A percentile compares a stretch with the other conserved stretches of the same genome.
Conservation (phyloP, 192 early-diverging fungal genomes). For the Cladochytrium replicatum region DNA sequence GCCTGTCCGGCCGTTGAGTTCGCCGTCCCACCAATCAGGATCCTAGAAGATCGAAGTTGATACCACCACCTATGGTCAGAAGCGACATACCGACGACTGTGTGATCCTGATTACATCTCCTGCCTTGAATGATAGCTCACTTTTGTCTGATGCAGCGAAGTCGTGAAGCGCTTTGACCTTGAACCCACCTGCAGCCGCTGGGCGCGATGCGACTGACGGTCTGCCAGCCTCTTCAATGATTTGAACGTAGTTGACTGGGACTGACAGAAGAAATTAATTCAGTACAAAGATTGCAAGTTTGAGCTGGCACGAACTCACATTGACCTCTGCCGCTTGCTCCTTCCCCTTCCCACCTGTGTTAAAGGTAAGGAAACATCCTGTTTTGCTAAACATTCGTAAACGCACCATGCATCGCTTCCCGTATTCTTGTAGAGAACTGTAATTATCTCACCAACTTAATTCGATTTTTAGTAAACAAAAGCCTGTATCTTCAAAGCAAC, state of each 20-base stretch:
- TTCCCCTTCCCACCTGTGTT: too few relatives aligned
- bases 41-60: slow-evolving; percentile 5
- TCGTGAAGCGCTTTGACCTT: slow-evolving; percentile 82
- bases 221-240: slow-evolving; percentile 8
- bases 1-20: slow-evolving; percentile 66
- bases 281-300: too few relatives aligned
- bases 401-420: slow-evolving; percentile 85
- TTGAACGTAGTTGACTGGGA: slow-evolving; percentile 91
- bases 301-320: too few relatives aligned
- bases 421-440: slow-evolving; percentile 27
- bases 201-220: neutral
- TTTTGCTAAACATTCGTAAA: too few relatives aligned
- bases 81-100: slow-evolving; percentile 31
- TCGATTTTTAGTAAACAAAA: neutral
- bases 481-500: slow-evolving; percentile 21
- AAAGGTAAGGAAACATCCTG: too few relatives aligned
- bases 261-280: too few relatives aligned
- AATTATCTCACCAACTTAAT: slow-evolving; percentile 35
- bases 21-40: slow-evolving; percentile 79
- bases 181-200: neutral
- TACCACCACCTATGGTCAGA: neutral
- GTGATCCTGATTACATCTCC: slow-evolving; percentile 81
- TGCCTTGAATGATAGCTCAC: slow-evolving; percentile 81
- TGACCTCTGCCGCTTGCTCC: too few relatives aligned
- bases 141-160: slow-evolving; percentile 66